A percentile compares a stretch with the other conserved stretches of the same genome.
phyloP scores from a whole-genome alignment of 2,329 filamentous ascomycete species.

The Didymellaceae sp. region DNA sequence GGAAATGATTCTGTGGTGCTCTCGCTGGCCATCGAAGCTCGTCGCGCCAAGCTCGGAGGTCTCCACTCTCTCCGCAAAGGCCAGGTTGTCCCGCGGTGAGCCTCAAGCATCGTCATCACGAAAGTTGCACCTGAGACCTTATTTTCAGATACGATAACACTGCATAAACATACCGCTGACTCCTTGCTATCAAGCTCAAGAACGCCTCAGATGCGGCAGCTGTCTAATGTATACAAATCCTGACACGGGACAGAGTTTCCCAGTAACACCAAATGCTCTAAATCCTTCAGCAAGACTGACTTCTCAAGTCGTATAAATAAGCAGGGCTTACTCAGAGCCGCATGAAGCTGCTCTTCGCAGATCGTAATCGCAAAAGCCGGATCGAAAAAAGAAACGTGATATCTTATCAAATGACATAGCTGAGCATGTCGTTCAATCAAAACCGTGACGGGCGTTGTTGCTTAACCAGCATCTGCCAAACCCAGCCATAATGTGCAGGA shows the following conservation, averaged over 20 bases:
- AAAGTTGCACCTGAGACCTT: neutral
- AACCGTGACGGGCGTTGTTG: slow-evolving; percentile 28
- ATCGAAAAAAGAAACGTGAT: neutral
- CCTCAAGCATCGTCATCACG: neutral
- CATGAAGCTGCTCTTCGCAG: neutral
- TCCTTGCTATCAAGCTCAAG: slow-evolving; percentile 24
- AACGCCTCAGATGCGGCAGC: slow-evolving; percentile 42
- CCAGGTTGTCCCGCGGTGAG: slow-evolving; percentile 21
- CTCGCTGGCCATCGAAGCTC: slow-evolving; percentile 14
- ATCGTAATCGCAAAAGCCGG: neutral
- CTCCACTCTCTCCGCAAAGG: slow-evolving; percentile 22
- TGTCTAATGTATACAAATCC: slow-evolving; percentile 44
- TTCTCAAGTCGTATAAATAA: slow-evolving; percentile 24
- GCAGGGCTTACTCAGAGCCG: neutral
- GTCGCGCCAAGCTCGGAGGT: slow-evolving; percentile 20
- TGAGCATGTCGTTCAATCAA: slow-evolving; percentile 2
- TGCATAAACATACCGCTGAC: slow-evolving; percentile 24
- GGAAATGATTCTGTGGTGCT: neutral
- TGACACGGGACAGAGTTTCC: neutral
- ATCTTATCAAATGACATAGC: neutral
- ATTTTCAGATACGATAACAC: slow-evolving; percentile 13
- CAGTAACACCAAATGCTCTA: slow-evolving; percentile 18
- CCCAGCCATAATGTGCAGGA: slow-evolving; percentile 32
- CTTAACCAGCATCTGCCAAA: slow-evolving; percentile 5
- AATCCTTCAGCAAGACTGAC: slow-evolving; percentile 23